Percentiles rank a stretch among this genome's conserved stretches.
These are phyloP conservation scores for Geotrichum fermentans DNA, from an alignment of 1,139 yeast species.

Conservation along the genomic window DNA sequence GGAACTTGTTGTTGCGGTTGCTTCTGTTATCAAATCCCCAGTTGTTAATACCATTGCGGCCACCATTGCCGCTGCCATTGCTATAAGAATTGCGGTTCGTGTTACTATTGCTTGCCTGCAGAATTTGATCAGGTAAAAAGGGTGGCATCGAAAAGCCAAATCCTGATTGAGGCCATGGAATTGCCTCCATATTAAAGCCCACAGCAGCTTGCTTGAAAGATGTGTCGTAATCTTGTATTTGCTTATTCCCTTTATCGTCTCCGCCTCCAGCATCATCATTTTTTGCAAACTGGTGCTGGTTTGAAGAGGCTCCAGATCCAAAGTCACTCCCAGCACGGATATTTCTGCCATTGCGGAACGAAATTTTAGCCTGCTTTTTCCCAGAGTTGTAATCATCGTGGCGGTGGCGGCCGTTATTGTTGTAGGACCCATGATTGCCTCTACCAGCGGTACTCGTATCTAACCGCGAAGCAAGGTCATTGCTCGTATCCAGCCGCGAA, in stretches of 20 bases:
- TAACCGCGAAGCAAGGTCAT: slow-evolving; percentile 4
- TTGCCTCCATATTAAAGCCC: not conserved
- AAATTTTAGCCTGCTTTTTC: slow-evolving; percentile 24
- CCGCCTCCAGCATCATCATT: not conserved
- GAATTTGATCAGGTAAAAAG: too few species aligned
- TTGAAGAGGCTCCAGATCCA: slow-evolving; percentile 5
- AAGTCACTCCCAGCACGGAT: not conserved
- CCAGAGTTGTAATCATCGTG: slow-evolving; percentile 12
- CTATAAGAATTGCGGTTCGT: too few species aligned
- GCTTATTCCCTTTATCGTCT: not conserved
- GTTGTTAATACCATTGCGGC: not conserved
- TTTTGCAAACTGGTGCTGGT: slow-evolving; percentile 4
- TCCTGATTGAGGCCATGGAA: not conserved
- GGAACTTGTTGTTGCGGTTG: not conserved
- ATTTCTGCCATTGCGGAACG: slow-evolving; percentile 20
- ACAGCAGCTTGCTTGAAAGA: too few species aligned
- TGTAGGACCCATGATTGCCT: not conserved
- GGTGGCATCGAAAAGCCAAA: not conserved
- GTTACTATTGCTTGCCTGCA: too few species aligned
- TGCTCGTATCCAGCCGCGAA: slow-evolving; percentile 2
- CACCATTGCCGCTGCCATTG: slow-evolving; percentile 16
- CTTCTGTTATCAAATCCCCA: not conserved
- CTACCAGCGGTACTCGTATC: not conserved
- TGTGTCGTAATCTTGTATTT: too few species aligned
- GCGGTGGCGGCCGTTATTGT: not conserved